These are phyloP conservation scores for Comarum palustre DNA, from an alignment of 306 rosid species.

Conservation along the genomic window DNA sequence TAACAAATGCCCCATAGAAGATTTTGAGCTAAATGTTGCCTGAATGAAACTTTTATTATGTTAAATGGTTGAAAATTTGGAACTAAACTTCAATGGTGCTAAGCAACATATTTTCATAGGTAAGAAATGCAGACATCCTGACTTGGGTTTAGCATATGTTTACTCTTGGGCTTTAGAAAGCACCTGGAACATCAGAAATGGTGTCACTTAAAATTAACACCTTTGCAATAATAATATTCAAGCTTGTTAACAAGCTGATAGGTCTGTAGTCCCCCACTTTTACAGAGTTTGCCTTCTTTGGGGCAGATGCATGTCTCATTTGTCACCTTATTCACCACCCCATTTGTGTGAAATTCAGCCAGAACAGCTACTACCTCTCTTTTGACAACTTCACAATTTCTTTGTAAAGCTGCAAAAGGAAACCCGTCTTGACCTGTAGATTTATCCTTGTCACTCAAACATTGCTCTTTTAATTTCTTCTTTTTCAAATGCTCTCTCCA, in stretches of 20 bases:
- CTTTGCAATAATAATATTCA: not conserved
- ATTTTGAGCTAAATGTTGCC: not conserved
- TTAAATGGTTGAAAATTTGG: not conserved
- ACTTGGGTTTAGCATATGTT: not conserved
- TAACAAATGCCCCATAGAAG: not conserved
- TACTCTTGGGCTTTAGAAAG: not conserved
- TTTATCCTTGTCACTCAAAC: not conserved
- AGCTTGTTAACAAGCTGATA: not conserved
- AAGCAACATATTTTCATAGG: not conserved
- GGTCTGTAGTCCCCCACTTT: not conserved
- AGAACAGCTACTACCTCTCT: not conserved
- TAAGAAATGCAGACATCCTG: not conserved
- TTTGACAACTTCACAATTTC: not conserved
- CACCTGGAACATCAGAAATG: not conserved
- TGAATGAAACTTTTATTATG: not conserved
- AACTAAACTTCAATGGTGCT: not conserved
- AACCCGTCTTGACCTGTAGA: not conserved
- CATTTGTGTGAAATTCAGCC: not conserved
- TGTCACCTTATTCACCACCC: not conserved
- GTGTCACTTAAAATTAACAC: not conserved
- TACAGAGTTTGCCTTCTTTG: not conserved
- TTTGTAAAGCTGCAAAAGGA: not conserved
- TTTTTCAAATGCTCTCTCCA: too few relatives aligned
- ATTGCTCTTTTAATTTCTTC: too few relatives aligned
- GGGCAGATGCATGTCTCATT: not conserved